Conservation (phyloP, 2,329 filamentous ascomycete genomes). For the Exophiala mesophila region DNA sequence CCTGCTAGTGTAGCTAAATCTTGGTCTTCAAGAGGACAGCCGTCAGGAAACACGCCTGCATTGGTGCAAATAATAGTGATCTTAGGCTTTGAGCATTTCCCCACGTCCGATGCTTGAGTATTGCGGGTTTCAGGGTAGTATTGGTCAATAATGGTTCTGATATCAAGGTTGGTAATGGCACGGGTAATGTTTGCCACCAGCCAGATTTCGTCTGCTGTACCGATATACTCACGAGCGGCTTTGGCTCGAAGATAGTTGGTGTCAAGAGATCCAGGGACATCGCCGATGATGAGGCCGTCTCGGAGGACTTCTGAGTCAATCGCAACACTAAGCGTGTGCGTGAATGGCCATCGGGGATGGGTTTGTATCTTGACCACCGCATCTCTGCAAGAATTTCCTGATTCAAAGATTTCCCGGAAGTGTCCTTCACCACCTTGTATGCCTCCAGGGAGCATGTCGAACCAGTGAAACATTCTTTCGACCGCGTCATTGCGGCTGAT, state of each 20-base stretch:
- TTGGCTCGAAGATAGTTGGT: not conserved
- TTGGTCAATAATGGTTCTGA: not conserved
- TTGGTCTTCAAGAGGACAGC: not conserved
- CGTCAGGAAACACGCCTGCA: not conserved
- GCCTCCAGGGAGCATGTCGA: not conserved
- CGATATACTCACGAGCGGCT: not conserved
- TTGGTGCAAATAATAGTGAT: conserved; percentile 1
- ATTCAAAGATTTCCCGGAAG: not conserved
- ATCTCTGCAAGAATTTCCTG: not conserved
- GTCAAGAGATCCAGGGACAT: not conserved
- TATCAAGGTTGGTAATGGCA: conserved; percentile 3
- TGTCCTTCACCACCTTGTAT: not conserved
- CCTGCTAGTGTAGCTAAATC: no score
- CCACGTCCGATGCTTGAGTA: not conserved
- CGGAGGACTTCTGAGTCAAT: not conserved
- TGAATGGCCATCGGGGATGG: not conserved
- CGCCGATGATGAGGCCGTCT: not conserved
- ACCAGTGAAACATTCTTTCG: not conserved
- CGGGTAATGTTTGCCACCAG: conserved; percentile 10
- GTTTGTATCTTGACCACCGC: not conserved
- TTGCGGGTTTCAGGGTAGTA: not conserved
- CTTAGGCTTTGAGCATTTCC: not conserved
- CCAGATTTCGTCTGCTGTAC: not conserved
- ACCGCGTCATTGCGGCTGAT: not conserved
- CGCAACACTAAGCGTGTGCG: not conserved